Base-by-base conservation (phyloP, 2,329 filamentous ascomycete species). In the Zymoseptoria crescenta region DNA sequence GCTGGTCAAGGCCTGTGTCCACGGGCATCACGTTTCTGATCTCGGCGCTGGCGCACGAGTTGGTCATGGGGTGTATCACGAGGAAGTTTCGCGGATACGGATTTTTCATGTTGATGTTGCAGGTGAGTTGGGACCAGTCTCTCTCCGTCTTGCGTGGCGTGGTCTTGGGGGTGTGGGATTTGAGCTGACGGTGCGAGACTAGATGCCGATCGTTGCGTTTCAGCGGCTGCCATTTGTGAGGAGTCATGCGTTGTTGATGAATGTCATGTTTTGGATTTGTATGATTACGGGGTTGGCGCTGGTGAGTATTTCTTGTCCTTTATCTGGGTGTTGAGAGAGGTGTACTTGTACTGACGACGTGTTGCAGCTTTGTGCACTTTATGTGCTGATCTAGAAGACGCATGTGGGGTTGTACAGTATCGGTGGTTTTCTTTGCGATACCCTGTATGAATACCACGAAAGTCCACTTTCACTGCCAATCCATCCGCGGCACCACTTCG, bases 31-130 rank as follows among this genome's bases (percentile, higher is more conserved):
- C 94, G 0, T 97, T 99, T 71, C 76, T 97, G 59, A 88, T 97
- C 68, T 92, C 87, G 60, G 90, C 94, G 41, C 72, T 96, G 21
- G 91, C 91, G 16, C 94, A 97, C 72, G 94, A 99, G 75, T 82
- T 99, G 59, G 89, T 99, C 69, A 96, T 99, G 89, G 91, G 89
- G 7, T 97, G 93, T 74, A 97, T 99, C 72, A 96, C 92, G 27
- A 93, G 96, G 80, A 97, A 99, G 78, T 80, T 97, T 52, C 80
- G 94, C 45, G 94, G 94, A 10, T 99, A 97, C 71, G 94, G 93
- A 8, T 96, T 96, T 72, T 70, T 95, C 20, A 88, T 90, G 62
- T 94, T 96, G 85, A 97, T 99, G 94, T 77, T 95, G 62, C 51
- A 52, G 35, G 35, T 45, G 35, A 45, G 35, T 45, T n/a, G n/a